A percentile compares a stretch with the other conserved stretches of the same genome.
Evolutionary conservation across 208 protist species (phyloP).

Genomic region (Trypanosoma boissoni): DNA sequence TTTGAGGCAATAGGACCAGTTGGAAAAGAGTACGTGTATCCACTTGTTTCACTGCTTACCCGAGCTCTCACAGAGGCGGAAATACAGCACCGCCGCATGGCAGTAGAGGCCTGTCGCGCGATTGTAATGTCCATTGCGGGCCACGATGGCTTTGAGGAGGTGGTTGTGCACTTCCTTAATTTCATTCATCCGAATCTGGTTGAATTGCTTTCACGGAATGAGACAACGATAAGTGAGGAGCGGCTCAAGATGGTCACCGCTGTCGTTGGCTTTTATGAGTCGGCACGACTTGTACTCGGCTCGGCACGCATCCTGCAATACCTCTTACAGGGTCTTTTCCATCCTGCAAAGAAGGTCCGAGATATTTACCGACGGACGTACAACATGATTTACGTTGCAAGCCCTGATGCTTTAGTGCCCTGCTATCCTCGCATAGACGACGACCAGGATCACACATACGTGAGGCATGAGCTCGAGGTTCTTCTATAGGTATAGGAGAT

Average conservation of each 20-base stretch:
- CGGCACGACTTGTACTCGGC: slow-evolving; percentile 93
- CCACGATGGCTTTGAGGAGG: slow-evolving; percentile 84
- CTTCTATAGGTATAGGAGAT: slow-evolving; percentile 38
- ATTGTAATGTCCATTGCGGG: slow-evolving; percentile 88
- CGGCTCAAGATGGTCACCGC: slow-evolving; percentile 90
- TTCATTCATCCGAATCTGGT: slow-evolving; percentile 99
- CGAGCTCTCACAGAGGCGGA: slow-evolving; percentile 99
- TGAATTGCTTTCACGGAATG: slow-evolving; percentile 95
- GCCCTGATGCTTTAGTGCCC: slow-evolving; percentile 94
- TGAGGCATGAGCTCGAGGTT: slow-evolving; percentile 73
- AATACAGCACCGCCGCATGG: slow-evolving; percentile 98
- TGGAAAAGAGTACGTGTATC: slow-evolving; percentile 98
- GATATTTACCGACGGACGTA: slow-evolving; percentile 99
- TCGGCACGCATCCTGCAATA: slow-evolving; percentile 95
- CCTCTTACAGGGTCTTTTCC: slow-evolving; percentile 97
- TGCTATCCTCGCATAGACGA: slow-evolving; percentile 91
- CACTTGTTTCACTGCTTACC: slow-evolving; percentile 96
- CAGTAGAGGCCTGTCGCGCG: slow-evolving; percentile 96
- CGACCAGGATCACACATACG: slow-evolving; percentile 47
- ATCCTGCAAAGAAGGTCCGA: slow-evolving; percentile 98
- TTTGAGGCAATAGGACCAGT: slow-evolving; percentile 99
- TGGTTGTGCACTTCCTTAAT: slow-evolving; percentile 98
- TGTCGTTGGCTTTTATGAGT: slow-evolving; percentile 98
- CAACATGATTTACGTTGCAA: slow-evolving; percentile 98
- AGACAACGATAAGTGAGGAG: slow-evolving; percentile 73